Conservation (phyloP, 768 basidiomycete genomes). For the Boletus huronensis region DNA sequence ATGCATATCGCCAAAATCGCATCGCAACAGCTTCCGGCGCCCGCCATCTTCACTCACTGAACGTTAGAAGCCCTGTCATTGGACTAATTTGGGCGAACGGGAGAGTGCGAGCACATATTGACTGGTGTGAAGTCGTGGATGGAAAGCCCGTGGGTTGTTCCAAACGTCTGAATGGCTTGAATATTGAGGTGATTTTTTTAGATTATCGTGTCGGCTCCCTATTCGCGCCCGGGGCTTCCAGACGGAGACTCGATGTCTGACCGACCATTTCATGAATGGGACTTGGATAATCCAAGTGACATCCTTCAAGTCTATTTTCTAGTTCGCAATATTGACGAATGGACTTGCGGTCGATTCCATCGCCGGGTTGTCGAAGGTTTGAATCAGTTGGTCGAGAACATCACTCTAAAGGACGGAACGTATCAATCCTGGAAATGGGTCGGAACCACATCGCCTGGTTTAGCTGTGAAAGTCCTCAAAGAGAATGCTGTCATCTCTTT, state of each 20-base stretch:
- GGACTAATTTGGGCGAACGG: conserved; percentile 54
- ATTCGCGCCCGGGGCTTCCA: conserved; percentile 24
- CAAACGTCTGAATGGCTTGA: neutral
- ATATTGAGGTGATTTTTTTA: conserved; percentile 18
- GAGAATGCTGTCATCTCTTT: conserved; percentile 35
- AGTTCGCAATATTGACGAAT: conserved; percentile 50
- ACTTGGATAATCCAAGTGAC: conserved; percentile 40
- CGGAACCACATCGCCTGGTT: conserved; percentile 29
- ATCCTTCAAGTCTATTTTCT: conserved; percentile 50
- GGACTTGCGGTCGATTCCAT: conserved; percentile 45
- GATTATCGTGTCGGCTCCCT: conserved; percentile 51
- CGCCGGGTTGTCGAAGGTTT: conserved; percentile 40
- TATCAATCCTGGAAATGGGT: conserved; percentile 50
- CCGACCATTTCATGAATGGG: conserved; percentile 47
- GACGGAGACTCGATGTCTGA: conserved; percentile 11
- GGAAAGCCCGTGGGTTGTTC: conserved; percentile 33
- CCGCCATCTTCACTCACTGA: conserved; percentile 48
- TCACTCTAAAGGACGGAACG: conserved; percentile 30
- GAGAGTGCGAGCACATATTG: conserved; percentile 50
- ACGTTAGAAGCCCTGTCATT: conserved; percentile 45
- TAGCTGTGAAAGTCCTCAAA: conserved; percentile 26
- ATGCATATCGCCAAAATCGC: conserved; percentile 57
- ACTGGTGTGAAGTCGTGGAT: conserved; percentile 45
- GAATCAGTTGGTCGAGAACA: conserved; percentile 32
- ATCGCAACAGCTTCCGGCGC: conserved; percentile 50